Evolutionary conservation across 2,329 filamentous ascomycete species (phyloP).

Genomic region (Corinectria fuckeliana): DNA sequence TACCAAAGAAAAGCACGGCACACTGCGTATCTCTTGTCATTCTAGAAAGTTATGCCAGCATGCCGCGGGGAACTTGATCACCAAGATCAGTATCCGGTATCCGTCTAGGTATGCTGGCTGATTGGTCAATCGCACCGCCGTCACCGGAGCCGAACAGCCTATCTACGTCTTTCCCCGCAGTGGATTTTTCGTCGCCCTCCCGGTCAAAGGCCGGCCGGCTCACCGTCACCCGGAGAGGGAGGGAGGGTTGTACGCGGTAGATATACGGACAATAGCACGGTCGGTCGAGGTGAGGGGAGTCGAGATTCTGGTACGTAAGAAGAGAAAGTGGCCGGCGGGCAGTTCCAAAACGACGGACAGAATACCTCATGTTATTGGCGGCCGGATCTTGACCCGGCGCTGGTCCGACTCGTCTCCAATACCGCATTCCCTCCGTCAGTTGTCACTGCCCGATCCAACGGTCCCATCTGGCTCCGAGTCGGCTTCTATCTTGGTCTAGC

Average conservation of each 20-base stretch:
- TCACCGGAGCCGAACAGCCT: constrained; percentile 4
- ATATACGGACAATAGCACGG: too few relatives aligned
- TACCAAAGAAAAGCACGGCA: too few relatives aligned
- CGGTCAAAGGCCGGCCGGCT: neutral
- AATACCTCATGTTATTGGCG: too few relatives aligned
- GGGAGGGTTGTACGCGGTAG: too few relatives aligned
- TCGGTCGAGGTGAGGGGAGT: too few relatives aligned
- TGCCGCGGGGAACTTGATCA: neutral
- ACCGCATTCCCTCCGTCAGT: neutral
- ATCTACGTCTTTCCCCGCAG: neutral
- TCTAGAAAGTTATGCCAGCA: neutral
- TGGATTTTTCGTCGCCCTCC: neutral
- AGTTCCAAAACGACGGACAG: neutral
- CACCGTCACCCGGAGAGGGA: neutral
- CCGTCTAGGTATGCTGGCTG: neutral
- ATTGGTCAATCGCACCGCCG: constrained; percentile 14
- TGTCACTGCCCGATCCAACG: neutral
- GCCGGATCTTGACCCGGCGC: neutral
- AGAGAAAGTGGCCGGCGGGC: neutral
- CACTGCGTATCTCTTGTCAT: too few relatives aligned
- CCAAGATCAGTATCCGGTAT: too few relatives aligned
- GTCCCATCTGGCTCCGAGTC: neutral
- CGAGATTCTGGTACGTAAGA: too few relatives aligned
- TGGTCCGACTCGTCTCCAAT: too few relatives aligned
- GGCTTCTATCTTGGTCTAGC: neutral